phyloP scores from a whole-genome alignment of 176 grass and related monocot species.

The Rhynchospora breviuscula region DNA sequence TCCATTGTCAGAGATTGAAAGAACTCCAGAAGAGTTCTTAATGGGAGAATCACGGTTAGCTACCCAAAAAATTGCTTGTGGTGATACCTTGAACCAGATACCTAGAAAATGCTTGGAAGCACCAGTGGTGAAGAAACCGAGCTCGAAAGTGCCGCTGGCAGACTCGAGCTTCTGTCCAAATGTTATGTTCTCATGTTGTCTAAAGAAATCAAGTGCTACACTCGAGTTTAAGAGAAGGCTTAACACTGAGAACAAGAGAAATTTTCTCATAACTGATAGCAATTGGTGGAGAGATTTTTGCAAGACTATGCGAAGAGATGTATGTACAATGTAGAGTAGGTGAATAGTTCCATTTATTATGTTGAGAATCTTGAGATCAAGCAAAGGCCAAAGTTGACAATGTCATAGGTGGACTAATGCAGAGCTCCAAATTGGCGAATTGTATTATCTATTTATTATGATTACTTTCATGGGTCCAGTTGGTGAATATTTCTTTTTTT shows the following conservation, averaged over 20 bases:
- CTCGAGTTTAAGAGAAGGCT: not conserved
- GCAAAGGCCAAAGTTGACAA: not conserved
- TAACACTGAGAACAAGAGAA: not conserved
- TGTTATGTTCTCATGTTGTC: constrained; percentile 29
- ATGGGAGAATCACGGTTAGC: constrained; percentile 37
- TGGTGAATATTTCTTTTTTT: too few relatives aligned
- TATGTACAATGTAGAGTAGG: not conserved
- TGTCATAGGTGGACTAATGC: not conserved
- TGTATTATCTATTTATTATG: too few relatives aligned
- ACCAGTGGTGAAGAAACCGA: constrained; percentile 32
- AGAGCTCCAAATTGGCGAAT: not conserved
- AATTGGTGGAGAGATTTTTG: not conserved
- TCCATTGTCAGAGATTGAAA: constrained; percentile 21
- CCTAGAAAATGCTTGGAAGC: constrained; percentile 17
- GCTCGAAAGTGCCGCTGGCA: constrained; percentile 10
- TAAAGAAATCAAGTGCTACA: not conserved
- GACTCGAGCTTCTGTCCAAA: constrained; percentile 30
- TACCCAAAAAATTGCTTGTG: constrained; percentile 34
- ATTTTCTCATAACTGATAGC: constrained; percentile 5
- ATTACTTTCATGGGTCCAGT: too few relatives aligned
- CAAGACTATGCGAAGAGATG: not conserved
- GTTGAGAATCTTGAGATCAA: not conserved
- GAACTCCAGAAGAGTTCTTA: constrained; percentile 18
- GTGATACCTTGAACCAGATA: constrained; percentile 31
- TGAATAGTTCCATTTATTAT: not conserved